Evolutionary conservation across 257 asterid species (phyloP).

Genomic region (Solanum chiquidenum): DNA sequence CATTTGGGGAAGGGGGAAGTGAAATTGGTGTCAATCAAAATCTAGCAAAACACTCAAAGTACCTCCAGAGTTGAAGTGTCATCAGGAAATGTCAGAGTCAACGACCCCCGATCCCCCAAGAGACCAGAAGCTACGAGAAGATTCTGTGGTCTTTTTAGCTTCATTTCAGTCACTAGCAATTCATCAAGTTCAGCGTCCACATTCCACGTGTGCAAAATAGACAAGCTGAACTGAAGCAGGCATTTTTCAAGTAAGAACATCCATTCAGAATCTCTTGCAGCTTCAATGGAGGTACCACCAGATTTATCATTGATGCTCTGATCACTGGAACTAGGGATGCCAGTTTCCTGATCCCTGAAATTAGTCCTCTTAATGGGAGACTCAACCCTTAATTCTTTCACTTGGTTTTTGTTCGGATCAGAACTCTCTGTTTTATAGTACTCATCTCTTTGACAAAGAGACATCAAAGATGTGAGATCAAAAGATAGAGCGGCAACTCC

Average conservation of each 20-base stretch:
- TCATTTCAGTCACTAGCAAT: constrained; percentile 73
- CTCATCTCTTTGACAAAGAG: constrained; percentile 52
- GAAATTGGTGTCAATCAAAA: not conserved
- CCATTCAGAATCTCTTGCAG: constrained; percentile 37
- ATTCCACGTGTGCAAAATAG: constrained; percentile 88
- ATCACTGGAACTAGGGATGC: constrained; percentile 24
- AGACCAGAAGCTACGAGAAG: constrained; percentile 80
- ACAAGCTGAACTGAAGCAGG: constrained; percentile 74
- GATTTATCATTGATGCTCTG: constrained; percentile 18
- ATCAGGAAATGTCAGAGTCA: constrained; percentile 82
- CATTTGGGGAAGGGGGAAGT: not conserved
- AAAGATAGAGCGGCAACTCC: constrained; percentile 73
- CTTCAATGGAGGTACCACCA: constrained; percentile 21
- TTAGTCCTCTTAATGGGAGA: constrained; percentile 23
- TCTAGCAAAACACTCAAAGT: constrained; percentile 9
- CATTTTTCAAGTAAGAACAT: constrained; percentile 47
- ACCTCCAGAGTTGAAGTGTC: constrained; percentile 74
- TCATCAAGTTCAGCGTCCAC: constrained; percentile 73
- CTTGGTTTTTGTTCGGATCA: constrained; percentile 18
- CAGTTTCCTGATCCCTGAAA: constrained; percentile 21
- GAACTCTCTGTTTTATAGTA: constrained; percentile 16
- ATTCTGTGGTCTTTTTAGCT: constrained; percentile 58
- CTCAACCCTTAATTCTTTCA: constrained; percentile 28
- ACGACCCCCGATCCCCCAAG: constrained; percentile 84
- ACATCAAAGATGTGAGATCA: constrained; percentile 72